Evolutionary conservation across 2,329 filamentous ascomycete species (phyloP).

Genomic region (Pseudogymnoascus sp.): DNA sequence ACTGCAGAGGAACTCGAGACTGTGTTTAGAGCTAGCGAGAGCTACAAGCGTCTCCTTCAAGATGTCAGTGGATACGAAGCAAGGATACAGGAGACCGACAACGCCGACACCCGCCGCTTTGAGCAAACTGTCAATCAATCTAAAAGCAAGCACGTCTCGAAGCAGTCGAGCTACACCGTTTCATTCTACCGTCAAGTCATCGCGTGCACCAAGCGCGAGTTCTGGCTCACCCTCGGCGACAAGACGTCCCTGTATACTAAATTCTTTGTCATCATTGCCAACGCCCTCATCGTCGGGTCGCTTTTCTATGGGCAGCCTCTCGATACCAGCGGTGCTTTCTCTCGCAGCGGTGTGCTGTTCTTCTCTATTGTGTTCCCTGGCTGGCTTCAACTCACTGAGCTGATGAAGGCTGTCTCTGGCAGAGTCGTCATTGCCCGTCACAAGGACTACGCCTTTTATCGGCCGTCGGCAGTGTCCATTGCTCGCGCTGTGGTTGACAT

Average conservation of each 20-base stretch:
- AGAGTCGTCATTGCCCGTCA: constrained; percentile 54
- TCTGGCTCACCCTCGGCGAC: constrained; percentile 59
- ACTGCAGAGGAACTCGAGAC: constrained; percentile 52
- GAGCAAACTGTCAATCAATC: constrained; percentile 56
- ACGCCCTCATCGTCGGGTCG: constrained; percentile 57
- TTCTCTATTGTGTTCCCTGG: constrained; percentile 56
- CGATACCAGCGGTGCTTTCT: constrained; percentile 53
- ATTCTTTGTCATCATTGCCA: constrained; percentile 49
- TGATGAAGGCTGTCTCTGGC: constrained; percentile 55
- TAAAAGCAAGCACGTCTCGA: constrained; percentile 57
- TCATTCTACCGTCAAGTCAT: constrained; percentile 49
- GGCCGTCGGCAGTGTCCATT: constrained; percentile 52
- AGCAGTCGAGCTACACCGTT: constrained; percentile 48
- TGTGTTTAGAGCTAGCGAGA: constrained; percentile 56
- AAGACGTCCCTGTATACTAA: constrained; percentile 39
- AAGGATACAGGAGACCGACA: constrained; percentile 48
- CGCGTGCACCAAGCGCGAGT: constrained; percentile 51
- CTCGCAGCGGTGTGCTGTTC: constrained; percentile 58
- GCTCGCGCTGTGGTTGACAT: constrained; percentile 49
- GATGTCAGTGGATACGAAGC: constrained; percentile 57
- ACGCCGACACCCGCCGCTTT: constrained; percentile 56
- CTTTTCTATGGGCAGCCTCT: constrained; percentile 58
- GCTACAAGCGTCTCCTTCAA: constrained; percentile 51
- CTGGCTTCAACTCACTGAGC: constrained; percentile 58
- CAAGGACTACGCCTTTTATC: constrained; percentile 49